Conservation (phyloP, 139 green algal species). For the Haematococcus sp. region DNA sequence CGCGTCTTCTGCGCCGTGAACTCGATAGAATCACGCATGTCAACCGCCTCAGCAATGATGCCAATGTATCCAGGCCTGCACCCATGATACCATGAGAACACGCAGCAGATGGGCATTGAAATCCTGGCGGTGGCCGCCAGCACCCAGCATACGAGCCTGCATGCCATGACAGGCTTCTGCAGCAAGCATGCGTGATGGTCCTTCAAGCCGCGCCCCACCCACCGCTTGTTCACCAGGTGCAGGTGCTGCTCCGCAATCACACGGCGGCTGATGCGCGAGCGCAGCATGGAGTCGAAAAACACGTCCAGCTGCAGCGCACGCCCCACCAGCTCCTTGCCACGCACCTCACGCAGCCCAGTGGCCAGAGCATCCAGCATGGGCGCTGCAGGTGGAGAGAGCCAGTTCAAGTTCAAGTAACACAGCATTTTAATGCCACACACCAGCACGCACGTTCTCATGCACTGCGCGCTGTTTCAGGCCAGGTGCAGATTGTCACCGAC, state of each 20-base stretch:
- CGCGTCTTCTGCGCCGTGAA: slow-evolving; percentile 62
- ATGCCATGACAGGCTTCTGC: not conserved
- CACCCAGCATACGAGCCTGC: not conserved
- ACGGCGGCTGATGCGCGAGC: slow-evolving; percentile 70
- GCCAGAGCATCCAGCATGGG: slow-evolving; percentile 85
- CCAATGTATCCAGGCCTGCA: slow-evolving; percentile 63
- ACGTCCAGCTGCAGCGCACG: slow-evolving; percentile 72
- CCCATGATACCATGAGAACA: not conserved
- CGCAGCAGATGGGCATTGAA: not conserved
- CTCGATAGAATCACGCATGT: slow-evolving; percentile 63
- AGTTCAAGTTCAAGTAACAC: not conserved
- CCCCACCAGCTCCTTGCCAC: slow-evolving; percentile 66
- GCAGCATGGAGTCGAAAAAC: slow-evolving; percentile 77
- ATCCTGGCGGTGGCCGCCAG: not conserved
- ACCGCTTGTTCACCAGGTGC: slow-evolving; percentile 51
- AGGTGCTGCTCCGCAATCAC: slow-evolving; percentile 94
- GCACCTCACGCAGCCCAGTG: slow-evolving; percentile 68
- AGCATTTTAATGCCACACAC: too few species aligned
- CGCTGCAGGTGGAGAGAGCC: slow-evolving; percentile 42
- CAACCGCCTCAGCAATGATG: slow-evolving; percentile 68
- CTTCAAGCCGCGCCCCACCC: too few species aligned
- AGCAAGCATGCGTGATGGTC: not conserved
- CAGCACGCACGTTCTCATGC: too few species aligned
- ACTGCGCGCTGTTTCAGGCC: not conserved
- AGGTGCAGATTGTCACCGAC: not conserved